phyloP scores from a whole-genome alignment of 352 stramenopile genomes.

The Phytophthora chlamydospora region DNA sequence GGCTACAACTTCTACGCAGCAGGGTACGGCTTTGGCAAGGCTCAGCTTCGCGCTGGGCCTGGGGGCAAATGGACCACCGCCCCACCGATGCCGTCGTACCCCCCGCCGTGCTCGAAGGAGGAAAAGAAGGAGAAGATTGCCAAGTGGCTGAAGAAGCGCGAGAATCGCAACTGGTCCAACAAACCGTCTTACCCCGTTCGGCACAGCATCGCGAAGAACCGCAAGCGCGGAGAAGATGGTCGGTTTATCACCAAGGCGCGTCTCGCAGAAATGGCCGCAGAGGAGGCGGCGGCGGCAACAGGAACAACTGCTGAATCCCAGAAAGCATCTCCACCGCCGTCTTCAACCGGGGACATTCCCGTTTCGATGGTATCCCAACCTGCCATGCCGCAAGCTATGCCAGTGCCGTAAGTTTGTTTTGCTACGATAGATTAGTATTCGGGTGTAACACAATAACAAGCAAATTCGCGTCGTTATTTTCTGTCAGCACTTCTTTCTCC shows the following conservation, averaged over 20 bases:
- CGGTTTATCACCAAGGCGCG: constrained; percentile 83
- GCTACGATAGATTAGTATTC: constrained; percentile 33
- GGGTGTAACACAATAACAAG: constrained; percentile 19
- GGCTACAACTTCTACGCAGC: constrained; percentile 72
- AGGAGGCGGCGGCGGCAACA: constrained; percentile 41
- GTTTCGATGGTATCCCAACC: constrained; percentile 29
- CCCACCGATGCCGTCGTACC: constrained; percentile 78
- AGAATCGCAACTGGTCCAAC: constrained; percentile 87
- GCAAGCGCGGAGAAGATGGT: constrained; percentile 81
- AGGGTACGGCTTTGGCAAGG: constrained; percentile 60
- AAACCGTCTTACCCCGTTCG: constrained; percentile 85
- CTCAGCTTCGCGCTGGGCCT: constrained; percentile 47
- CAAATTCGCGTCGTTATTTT: constrained; percentile 1
- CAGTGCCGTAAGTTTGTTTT: constrained; percentile 35
- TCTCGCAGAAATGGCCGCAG: constrained; percentile 72
- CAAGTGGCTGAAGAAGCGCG: constrained; percentile 85
- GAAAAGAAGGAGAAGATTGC: constrained; percentile 89
- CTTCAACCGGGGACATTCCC: constrained; percentile 15
- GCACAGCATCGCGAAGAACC: constrained; percentile 85
- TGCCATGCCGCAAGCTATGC: constrained; percentile 36
- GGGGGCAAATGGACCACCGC: constrained; percentile 74
- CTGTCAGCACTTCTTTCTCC: neutral
- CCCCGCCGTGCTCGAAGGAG: constrained; percentile 76
- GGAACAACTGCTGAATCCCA: constrained; percentile 19
- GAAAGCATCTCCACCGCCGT: constrained; percentile 24